These are phyloP conservation scores for Byssothecium circinans DNA, from an alignment of 2,329 filamentous ascomycete genomes.

Conservation along the genomic window DNA sequence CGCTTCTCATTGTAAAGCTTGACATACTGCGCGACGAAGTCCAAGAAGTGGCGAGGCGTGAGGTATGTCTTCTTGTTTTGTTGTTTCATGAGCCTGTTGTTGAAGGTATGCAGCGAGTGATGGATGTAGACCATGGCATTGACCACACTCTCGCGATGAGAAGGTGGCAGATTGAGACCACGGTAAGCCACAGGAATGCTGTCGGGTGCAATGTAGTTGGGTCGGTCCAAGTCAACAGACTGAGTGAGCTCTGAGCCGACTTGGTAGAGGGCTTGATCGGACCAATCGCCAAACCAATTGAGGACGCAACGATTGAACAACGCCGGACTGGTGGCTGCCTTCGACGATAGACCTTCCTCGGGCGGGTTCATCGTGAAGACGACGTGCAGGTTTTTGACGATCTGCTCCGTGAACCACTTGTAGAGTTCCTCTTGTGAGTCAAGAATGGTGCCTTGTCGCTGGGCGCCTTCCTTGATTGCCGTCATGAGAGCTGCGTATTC, in stretches of 20 bases:
- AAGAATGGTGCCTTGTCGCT: slow-evolving; percentile 89
- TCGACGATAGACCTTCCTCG: slow-evolving; percentile 89
- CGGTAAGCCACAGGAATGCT: slow-evolving; percentile 92
- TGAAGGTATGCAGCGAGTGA: slow-evolving; percentile 89
- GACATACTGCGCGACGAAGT: slow-evolving; percentile 97
- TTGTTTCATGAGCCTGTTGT: slow-evolving; percentile 82
- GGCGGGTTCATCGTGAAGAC: slow-evolving; percentile 99
- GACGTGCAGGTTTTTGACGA: slow-evolving; percentile 97
- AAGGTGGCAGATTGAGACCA: slow-evolving; percentile 78
- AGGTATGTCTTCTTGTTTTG: slow-evolving; percentile 92
- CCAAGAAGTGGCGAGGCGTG: slow-evolving; percentile 93
- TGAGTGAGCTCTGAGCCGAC: slow-evolving; percentile 94
- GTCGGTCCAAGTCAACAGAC: slow-evolving; percentile 89
- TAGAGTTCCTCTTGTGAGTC: slow-evolving; percentile 99
- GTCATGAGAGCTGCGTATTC: slow-evolving; percentile 99
- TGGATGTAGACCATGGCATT: slow-evolving; percentile 99
- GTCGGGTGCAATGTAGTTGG: slow-evolving; percentile 83
- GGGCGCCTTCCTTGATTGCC: slow-evolving; percentile 95
- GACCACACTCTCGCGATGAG: slow-evolving; percentile 87
- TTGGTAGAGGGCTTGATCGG: slow-evolving; percentile 97
- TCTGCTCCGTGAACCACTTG: slow-evolving; percentile 99
- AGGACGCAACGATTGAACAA: slow-evolving; percentile 99
- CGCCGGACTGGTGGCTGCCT: slow-evolving; percentile 95
- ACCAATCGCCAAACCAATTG: slow-evolving; percentile 99
- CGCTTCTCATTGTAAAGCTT: slow-evolving; percentile 97